Base-by-base conservation (phyloP, 345 rosid species). In the Physaria fendleri region DNA sequence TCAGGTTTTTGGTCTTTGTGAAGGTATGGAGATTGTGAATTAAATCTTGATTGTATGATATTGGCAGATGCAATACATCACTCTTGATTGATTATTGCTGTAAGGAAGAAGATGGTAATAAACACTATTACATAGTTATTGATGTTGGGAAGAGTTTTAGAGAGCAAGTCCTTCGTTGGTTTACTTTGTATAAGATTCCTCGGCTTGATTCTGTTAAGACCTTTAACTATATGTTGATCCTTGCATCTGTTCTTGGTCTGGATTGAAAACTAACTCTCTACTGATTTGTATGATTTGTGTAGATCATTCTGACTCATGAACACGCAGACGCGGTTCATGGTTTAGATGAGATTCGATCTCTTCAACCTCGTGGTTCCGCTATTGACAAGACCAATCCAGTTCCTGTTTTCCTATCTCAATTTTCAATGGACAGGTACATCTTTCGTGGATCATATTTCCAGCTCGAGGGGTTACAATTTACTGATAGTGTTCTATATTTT, bases 311-410 rank as follows among this genome's bases (percentile, higher is more conserved):
- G 81, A 93, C 95, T 61, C 99, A 93, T 67, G 99, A 93, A 68
- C 99, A 93, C 52, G 99, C 99, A 10, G 99, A 93, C 66, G 97
- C 99, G 28, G 79, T 89, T 78, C 95, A 74, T 66, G 99, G 97
- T 48, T 78, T 93, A 64, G 97, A 93, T 71, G 99, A 93, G 44
- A 72, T 93, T 29, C 87, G 99, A 16, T 81, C 75, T 25, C 68
- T 87, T 55, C 99, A 89, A 69, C 95, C 96, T 4, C 78, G 30
- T 18, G 81, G 96, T 71, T 64, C 95, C 44, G 72, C 79, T 11
- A 83, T 81, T 78, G 85, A 84, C 65, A 79, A n/a, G n/a, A n/a
- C 82, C 64, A 81, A 75, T 53, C 96, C 97, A 34, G 81, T 87
- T 50, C 72, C 90, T 11, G 76, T 87, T 49, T 85, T 69, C 68